These are phyloP conservation scores for Picea glauca DNA, from an alignment of 75 land plant genomes.

Conservation along the genomic window DNA sequence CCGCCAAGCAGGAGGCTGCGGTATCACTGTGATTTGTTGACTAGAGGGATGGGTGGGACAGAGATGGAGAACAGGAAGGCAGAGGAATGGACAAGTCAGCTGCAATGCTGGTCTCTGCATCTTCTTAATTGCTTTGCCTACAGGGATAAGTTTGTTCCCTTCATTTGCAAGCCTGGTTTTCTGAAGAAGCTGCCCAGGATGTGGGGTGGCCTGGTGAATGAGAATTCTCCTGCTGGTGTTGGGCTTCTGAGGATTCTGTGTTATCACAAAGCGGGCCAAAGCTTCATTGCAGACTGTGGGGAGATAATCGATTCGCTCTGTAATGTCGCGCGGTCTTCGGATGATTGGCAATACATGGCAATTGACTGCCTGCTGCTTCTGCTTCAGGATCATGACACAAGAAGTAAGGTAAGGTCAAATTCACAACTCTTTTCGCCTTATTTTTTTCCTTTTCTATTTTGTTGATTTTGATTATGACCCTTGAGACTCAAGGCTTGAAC, in stretches of 20 bases:
- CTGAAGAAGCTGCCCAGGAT: slow-evolving; percentile 42
- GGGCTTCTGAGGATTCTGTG: slow-evolving; percentile 74
- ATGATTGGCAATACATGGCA: slow-evolving; percentile 84
- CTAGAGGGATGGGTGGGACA: slow-evolving; percentile 56
- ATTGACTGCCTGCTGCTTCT: slow-evolving; percentile 73
- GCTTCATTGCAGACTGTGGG: slow-evolving; percentile 18
- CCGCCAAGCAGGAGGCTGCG: slow-evolving; percentile 24
- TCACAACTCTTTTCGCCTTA: neutral
- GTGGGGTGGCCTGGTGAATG: slow-evolving; percentile 74
- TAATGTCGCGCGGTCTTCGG: slow-evolving; percentile 64
- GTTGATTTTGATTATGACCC: neutral
- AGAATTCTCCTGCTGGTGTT: slow-evolving; percentile 59
- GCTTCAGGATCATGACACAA: slow-evolving; percentile 46
- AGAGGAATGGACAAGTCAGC: slow-evolving; percentile 86
- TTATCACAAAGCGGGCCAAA: slow-evolving; percentile 35
- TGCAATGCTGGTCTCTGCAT: slow-evolving; percentile 79
- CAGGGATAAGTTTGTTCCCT: slow-evolving; percentile 29
- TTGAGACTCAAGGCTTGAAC: neutral
- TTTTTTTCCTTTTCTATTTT: neutral
- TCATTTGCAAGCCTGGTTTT: slow-evolving; percentile 44
- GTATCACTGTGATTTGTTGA: slow-evolving; percentile 67
- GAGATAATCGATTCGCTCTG: slow-evolving; percentile 38
- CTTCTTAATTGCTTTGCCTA: slow-evolving; percentile 66
- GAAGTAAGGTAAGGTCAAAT: slow-evolving; percentile 25
- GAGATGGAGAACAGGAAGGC: slow-evolving; percentile 64